Evolutionary conservation across 306 rosid species (phyloP).

Genomic region (Rubus idaeus): DNA sequence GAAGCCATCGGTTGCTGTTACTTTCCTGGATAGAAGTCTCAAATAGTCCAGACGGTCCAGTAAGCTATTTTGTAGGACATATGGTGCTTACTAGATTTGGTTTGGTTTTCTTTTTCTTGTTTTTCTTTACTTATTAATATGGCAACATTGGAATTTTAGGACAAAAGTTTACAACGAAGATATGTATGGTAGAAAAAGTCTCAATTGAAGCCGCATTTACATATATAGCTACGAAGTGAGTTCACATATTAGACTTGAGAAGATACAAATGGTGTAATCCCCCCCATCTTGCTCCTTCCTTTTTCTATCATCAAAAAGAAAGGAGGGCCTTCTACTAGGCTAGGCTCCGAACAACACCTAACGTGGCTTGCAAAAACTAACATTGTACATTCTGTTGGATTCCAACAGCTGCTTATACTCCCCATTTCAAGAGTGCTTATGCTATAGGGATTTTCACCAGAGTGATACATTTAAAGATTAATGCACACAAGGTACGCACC

Average conservation of each 20-base stretch:
- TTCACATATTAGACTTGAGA: constrained; percentile 14
- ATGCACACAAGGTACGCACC: constrained; percentile 33
- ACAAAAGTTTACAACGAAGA: neutral
- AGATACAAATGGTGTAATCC: constrained; percentile 23
- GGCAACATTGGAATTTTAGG: no score
- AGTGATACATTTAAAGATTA: constrained; percentile 36
- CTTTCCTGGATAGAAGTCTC: no score
- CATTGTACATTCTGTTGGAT: constrained; percentile 54
- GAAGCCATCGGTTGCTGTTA: no score
- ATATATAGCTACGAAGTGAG: constrained; percentile 20
- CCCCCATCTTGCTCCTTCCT: constrained; percentile 30
- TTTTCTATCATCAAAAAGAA: constrained; percentile 16
- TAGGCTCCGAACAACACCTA: constrained; percentile 22
- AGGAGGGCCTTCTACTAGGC: constrained; percentile 8
- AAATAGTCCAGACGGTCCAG: no score
- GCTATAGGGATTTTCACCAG: constrained; percentile 40
- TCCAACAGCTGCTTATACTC: constrained; percentile 38
- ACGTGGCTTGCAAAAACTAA: constrained; percentile 39
- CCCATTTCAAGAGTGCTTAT: constrained; percentile 47
- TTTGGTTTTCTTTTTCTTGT: no score
- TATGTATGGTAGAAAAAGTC: neutral
- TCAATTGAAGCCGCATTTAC: constrained; percentile 23
- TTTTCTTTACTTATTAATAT: no score
- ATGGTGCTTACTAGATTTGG: no score
- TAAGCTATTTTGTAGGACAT: no score